Base-by-base conservation (phyloP, 192 early-diverging fungal species). In the Coemansia sp. region DNA sequence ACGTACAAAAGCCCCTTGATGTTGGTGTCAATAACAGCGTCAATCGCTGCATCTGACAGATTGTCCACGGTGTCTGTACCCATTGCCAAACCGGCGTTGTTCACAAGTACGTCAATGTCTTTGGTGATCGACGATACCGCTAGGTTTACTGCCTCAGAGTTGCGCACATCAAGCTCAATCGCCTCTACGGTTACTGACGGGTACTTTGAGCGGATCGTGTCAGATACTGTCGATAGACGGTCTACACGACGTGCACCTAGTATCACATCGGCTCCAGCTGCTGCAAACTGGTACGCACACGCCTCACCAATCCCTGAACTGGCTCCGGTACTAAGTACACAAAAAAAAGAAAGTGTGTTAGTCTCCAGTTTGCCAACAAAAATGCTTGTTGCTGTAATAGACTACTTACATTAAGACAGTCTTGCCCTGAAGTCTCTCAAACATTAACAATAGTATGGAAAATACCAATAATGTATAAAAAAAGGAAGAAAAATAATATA, bases 21-120 rank as follows among this genome's bases (percentile, higher is more conserved):
- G 77, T 98, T 98, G 54, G 94, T 96, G 63, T 93, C 92, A 44
- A 97, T 75, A 86, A 95, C 91, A n/a, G 87, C 80, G 60, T 96
- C 88, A 69, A 93, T 88, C 15, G 82, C 87, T 1, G 90, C 87
- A n/a, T 81, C 81, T 5, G 85, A 67, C 7, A 92, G 78, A 2
- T 86, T 79, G 33, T 78, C 87, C n/a, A 96, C 68, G 2, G 86
- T 82, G 36, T 94, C 91, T 18, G 91, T 59, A 8, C 95, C 94
- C 73, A 93, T 67, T 0, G 89, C 93, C 16, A 94, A 75, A 2
- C 95, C 95, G 13, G 94, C 95, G 77, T 96, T 96, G 87, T 97
- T 96, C 11, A 98, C 90, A 22, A 98, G 80, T 0, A 96, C 85
- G 79, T 96, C 91, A 10, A 98, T 79, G 57, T 85, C 74, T 7